phyloP scores from a whole-genome alignment of 2,329 filamentous ascomycete genomes.

The Pseudopyricularia javanii region DNA sequence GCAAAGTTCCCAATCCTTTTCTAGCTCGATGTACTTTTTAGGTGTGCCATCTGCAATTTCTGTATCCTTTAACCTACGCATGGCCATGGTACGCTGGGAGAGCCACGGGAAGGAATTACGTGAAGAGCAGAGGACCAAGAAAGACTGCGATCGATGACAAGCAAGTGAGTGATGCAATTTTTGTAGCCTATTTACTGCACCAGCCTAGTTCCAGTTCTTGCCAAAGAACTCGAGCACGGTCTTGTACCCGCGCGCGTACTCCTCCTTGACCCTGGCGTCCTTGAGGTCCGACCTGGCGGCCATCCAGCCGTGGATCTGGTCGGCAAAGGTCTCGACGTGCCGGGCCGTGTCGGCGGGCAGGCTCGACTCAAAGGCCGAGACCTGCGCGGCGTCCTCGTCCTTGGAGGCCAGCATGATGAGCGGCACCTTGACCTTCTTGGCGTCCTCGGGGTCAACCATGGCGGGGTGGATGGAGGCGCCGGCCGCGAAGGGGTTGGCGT shows the following conservation, averaged over 20 bases:
- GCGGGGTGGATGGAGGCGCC: constrained; percentile 44
- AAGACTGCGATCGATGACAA: no score
- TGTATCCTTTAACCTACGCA: no score
- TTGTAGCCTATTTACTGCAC: neutral
- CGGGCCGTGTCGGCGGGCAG: constrained; percentile 34
- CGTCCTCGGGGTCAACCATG: constrained; percentile 53
- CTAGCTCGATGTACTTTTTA: no score
- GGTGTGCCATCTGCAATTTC: no score
- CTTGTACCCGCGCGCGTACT: constrained; percentile 51
- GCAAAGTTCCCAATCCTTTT: no score
- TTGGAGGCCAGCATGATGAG: constrained; percentile 51
- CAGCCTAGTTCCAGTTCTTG: constrained; percentile 26
- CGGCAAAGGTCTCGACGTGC: constrained; percentile 52
- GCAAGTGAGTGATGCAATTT: no score
- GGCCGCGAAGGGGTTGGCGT: constrained; percentile 41
- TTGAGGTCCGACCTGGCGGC: constrained; percentile 49
- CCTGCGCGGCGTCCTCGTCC: constrained; percentile 45
- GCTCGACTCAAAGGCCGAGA: constrained; percentile 42
- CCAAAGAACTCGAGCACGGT: constrained; percentile 44
- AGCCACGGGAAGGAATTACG: no score
- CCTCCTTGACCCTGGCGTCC: constrained; percentile 43
- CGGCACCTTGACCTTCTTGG: constrained; percentile 46
- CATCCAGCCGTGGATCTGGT: constrained; percentile 67
- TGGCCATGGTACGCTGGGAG: no score
- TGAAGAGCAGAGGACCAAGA: no score